Base-by-base conservation (phyloP, 2,329 filamentous ascomycete genomes). In the Pseudomassariella vexata region DNA sequence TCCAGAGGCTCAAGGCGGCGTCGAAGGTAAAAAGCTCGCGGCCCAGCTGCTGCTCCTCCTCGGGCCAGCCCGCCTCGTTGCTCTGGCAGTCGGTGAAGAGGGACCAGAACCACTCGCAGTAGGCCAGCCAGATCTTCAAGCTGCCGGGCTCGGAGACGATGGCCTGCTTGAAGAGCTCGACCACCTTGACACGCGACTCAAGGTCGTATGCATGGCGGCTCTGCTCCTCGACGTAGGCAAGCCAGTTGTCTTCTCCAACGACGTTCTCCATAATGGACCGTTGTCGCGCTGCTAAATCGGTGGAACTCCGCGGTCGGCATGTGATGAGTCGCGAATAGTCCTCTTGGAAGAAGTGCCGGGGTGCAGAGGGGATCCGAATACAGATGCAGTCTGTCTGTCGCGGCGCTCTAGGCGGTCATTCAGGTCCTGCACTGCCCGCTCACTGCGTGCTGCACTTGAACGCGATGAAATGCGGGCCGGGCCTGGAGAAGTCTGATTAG, bases 21-120 rank as follows among this genome's bases (percentile, higher is more conserved):
- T 81, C 75, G 40, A 82, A 73, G 6, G 76, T 76, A 56, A 92
- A 90, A 24, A 85, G 61, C 41, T 88, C 81, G 45, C 75, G 73
- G 30, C 79, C 84, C 37, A 85, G 63, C 30, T 72, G 60, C 47
- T 76, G 76, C 45, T 89, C 84, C 18, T 88, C 82, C 18, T 77
- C 70, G 6, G 78, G 60, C 72, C 76, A 78, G 24, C 64, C 65
- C 14, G 68, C 62, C 34, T 73, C 67, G 33, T 68, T 53, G 24
- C 57, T 70, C 53, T 80, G 75, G 46, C 75, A 78, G 43, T 76
- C 74, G 31, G 69, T 68, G 55, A 85, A 80, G 9, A 88, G 75
- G 14, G 74, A 73, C 68, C 81, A 80, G 41, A 89, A 78, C 59
- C 82, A 90, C 47, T 88, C 79, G 56, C 81, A 85, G 52, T 89